phyloP scores from a whole-genome alignment of 805 yeast species.

The Nakazawaea molendinolei region DNA sequence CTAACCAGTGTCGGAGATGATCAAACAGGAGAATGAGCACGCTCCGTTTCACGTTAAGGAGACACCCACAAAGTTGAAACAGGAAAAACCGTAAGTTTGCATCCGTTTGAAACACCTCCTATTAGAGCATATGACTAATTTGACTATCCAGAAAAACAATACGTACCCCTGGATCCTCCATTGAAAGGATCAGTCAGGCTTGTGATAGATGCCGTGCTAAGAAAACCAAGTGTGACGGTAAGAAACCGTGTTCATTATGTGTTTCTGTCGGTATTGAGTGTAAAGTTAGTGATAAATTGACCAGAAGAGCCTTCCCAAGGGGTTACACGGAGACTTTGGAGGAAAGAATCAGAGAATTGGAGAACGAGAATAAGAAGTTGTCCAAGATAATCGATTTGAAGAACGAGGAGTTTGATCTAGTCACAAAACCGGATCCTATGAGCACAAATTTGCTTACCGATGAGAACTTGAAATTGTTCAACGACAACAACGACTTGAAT shows the following conservation, averaged over 20 bases:
- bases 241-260: conserved; percentile 75
- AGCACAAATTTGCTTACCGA: conserved; percentile 14
- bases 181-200: conserved; percentile 79
- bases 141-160: conserved; percentile 54
- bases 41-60: too few species aligned
- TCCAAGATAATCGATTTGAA: conserved; percentile 56
- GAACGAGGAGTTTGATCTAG: conserved; percentile 50
- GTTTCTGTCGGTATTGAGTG: conserved; percentile 82
- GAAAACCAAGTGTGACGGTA: conserved; percentile 75
- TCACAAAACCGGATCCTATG: conserved; percentile 2
- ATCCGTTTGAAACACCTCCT: too few species aligned
- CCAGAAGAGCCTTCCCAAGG: conserved; percentile 82
- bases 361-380: conserved; percentile 69
- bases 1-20: too few species aligned
- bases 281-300: conserved; percentile 78
- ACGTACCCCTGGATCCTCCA: conserved; percentile 58
- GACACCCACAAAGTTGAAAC: neutral
- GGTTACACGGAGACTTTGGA: conserved; percentile 90
- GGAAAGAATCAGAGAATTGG: conserved; percentile 80
- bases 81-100: conserved; percentile 8
- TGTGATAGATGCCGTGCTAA: conserved; percentile 85
- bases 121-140: too few species aligned
- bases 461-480: conserved; percentile 24
- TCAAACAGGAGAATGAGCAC: neutral
- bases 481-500: conserved; percentile 12